Percentiles rank a stretch among this genome's conserved stretches.
Conservation (phyloP, 345 rosid species). For the Lepidium sativum region DNA sequence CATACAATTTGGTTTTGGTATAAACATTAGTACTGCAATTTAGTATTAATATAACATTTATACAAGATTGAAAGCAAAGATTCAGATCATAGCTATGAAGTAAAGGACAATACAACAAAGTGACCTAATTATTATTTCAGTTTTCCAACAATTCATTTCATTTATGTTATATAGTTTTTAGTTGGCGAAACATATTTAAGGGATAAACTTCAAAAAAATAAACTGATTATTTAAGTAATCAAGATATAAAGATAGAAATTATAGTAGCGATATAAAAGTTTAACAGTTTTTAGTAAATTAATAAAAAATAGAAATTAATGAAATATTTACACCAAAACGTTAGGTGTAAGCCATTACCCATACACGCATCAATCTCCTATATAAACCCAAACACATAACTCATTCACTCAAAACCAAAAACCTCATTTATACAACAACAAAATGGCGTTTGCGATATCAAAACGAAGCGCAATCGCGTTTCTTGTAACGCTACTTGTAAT, state of each 20-base stretch:
- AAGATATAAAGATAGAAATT: neutral
- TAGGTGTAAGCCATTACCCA: conserved; percentile 14
- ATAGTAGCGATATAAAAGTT: neutral
- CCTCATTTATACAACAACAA: neutral
- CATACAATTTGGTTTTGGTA: neutral
- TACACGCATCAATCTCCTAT: conserved; percentile 17
- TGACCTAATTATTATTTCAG: neutral
- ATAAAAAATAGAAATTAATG: neutral
- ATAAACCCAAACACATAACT: conserved; percentile 21
- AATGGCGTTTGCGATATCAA: conserved; percentile 18
- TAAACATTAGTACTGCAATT: neutral
- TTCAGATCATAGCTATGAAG: neutral
- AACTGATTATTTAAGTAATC: neutral
- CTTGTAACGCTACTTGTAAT: conserved; percentile 8
- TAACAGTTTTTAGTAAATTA: neutral
- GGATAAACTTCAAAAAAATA: neutral
- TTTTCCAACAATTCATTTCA: neutral
- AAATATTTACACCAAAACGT: conserved; percentile 22
- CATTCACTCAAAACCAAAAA: conserved; percentile 15
- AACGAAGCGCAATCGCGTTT: conserved; percentile 2
- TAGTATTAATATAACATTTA: neutral
- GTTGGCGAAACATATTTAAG: conserved; percentile 1
- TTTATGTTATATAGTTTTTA: neutral
- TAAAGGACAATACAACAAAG: neutral
- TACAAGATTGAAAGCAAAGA: neutral